Evolutionary conservation across 2,329 filamentous ascomycete species (phyloP).

Genomic region (Aspergillus hiratsukae): DNA sequence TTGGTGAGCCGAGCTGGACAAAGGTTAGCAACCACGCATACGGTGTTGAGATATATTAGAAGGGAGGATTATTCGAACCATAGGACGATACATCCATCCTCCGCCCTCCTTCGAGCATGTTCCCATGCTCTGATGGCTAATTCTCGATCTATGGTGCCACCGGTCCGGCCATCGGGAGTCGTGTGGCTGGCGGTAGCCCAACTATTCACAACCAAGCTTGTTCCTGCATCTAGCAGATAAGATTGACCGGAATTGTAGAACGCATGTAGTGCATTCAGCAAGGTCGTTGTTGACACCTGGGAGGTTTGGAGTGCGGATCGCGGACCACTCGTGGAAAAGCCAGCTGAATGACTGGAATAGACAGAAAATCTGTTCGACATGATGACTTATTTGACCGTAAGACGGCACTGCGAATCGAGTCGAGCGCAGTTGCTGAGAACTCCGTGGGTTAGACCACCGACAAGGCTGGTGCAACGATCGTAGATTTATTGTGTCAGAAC

Average conservation of each 20-base stretch:
- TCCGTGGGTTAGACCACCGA: background rate
- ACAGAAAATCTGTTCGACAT: constrained; percentile 61
- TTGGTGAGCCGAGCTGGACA: constrained; percentile 72
- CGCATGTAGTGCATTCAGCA: constrained; percentile 88
- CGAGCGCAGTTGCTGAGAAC: background rate
- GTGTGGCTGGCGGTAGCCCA: constrained; percentile 78
- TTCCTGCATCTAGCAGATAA: constrained; percentile 84
- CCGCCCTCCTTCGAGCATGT: constrained; percentile 86
- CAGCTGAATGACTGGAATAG: constrained; percentile 58
- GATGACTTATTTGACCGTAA: constrained; percentile 22
- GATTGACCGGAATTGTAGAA: constrained; percentile 77
- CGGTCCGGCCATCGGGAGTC: constrained; percentile 63
- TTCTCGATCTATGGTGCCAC: constrained; percentile 74
- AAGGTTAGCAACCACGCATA: constrained; percentile 15
- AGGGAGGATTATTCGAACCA: constrained; percentile 50
- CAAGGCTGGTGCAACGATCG: background rate
- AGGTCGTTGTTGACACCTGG: constrained; percentile 86
- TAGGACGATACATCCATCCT: constrained; percentile 89
- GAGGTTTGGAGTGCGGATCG: constrained; percentile 60
- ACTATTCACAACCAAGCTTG: constrained; percentile 90
- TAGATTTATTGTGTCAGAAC: constrained; percentile 38
- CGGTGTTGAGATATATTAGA: background rate
- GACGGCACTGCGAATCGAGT: background rate
- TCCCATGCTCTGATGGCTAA: constrained; percentile 87
- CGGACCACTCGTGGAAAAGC: constrained; percentile 48